Base-by-base conservation (phyloP, 2,329 filamentous ascomycete genomes). In the Fusarium austroafricanum region DNA sequence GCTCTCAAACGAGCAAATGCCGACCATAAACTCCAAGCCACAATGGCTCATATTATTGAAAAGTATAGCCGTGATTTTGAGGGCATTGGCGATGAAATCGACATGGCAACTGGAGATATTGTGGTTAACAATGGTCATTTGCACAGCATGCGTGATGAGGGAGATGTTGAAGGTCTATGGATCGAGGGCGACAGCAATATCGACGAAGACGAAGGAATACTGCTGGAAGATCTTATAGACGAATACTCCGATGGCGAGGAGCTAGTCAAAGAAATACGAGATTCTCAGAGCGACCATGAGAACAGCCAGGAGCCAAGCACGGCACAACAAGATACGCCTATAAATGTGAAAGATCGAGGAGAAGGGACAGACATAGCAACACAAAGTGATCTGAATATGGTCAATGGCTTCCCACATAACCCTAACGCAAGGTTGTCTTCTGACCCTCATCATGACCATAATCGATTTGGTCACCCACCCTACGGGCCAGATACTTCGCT, bases 71-170 rank as follows among this genome's bases (percentile, higher is more conserved):
- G 85, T 67, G 92, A 97, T 76, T 97, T 97, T 74, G 89, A 89
- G 3, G 91, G 90, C 6, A 85, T 95, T 50, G 94, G 91, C 54
- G 95, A 98, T 78, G 94, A 97, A 80, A 94, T 98, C 73, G 93
- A 98, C 77, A 83, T 97, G 57, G 83, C 84, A 49, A 95, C 92
- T 0, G 94, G 93, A 54, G 84, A 92, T 60, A 89, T 98, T 45
- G 85, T 97, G n/a, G 89, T 97, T 56, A 87, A 98, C 78, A 96
- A 97, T 82, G 95, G 96, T 0, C 96, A 98, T 80, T 77, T 97
- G 52, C 77, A 86, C 50, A 75, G 75, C 77, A 87, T 74, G 88
- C 93, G 84, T 74, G 81, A 75, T 77, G 87, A 79, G 84, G 90
- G 75, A 79, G 81, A 82, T 43, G 76, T 79, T 15, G 80, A 85